phyloP scores from a whole-genome alignment of 176 grass and related monocot species.

The Elymus sibiricus region DNA sequence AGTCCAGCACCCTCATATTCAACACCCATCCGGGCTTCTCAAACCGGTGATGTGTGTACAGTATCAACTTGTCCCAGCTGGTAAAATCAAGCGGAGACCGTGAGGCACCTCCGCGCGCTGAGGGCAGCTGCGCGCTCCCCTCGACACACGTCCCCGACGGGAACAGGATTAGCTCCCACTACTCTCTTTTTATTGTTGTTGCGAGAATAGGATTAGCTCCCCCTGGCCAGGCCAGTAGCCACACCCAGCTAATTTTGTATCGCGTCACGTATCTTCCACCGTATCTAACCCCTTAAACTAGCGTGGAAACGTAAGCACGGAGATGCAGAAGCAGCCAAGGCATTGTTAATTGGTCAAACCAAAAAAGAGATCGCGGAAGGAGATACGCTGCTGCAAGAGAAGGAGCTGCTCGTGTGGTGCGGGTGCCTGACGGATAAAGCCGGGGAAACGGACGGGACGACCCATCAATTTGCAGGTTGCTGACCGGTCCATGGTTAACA shows the following conservation, averaged over 20 bases:
- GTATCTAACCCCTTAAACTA: conserved; percentile 24
- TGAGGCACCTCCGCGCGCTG: too few relatives aligned
- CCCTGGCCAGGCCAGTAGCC: background rate
- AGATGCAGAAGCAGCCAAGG: background rate
- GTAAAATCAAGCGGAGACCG: too few relatives aligned
- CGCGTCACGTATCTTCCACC: background rate
- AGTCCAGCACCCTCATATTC: too few relatives aligned
- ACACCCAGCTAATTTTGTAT: conserved; percentile 3
- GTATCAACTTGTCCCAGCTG: too few relatives aligned
- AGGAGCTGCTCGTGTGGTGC: background rate
- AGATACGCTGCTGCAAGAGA: conserved; percentile 19
- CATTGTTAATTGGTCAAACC: background rate
- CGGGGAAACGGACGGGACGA: background rate
- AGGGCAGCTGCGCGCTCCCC: too few relatives aligned
- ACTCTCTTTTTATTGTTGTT: too few relatives aligned
- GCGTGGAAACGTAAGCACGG: background rate
- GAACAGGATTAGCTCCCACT: too few relatives aligned
- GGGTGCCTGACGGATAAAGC: conserved; percentile 9
- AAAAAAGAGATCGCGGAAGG: conserved; percentile 7
- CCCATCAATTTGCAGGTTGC: conserved; percentile 4
- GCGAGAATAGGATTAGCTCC: background rate
- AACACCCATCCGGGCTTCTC: too few relatives aligned
- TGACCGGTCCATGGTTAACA: background rate
- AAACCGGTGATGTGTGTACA: too few relatives aligned
- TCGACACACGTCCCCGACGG: too few relatives aligned